Base-by-base conservation (phyloP, 2,329 filamentous ascomycete species). In the Colletotrichum coccodes region DNA sequence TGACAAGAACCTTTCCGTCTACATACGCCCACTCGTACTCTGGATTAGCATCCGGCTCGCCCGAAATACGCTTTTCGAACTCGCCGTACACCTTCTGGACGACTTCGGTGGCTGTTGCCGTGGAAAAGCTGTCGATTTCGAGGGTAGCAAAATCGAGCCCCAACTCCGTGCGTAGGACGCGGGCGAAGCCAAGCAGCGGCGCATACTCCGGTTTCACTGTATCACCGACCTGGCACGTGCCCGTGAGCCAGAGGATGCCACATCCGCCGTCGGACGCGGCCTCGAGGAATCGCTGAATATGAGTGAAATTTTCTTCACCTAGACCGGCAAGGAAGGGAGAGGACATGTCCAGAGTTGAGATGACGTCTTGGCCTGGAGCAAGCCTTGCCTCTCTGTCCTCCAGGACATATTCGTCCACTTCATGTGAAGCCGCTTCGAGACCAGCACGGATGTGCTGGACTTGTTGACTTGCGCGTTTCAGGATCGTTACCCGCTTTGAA, bases 11-110 rank as follows among this genome's bases (percentile, higher is more conserved):
- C 7, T 72, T 67, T 1, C 73, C 73, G 38, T 75, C 71, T 3
- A 68, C 60, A n/a, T 77, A 70, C 1, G 74, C 75, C 42, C 75
- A 80, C 56, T 80, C 79, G 30, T 73, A 73, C 32, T 79, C 77
- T 0, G 75, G 73, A 3, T 70, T 71, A 14, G 32, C 23, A 3
- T 60, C 57, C 11, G 44, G 7, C 4, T 66, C 63, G 32, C 70
- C 72, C 11, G 32, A 40, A 16, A 52, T 16, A 1, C 53, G 54
- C 36, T 60, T 53, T 11, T 50, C 14, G 16, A 65, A 60, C 6
- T 62, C 5, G 11, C 12, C 11, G 42, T 32, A 40, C 21, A 60
- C 62, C 23, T 60, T 50, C n/a, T 8, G 42, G 32, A 64, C 6
- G 23, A 64, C 14, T 28, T 54, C 8, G 7, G 38, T 18, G 11